These are phyloP conservation scores for Kurtzmaniella natalensis DNA, from an alignment of 1,139 yeast genomes.

Conservation along the genomic window DNA sequence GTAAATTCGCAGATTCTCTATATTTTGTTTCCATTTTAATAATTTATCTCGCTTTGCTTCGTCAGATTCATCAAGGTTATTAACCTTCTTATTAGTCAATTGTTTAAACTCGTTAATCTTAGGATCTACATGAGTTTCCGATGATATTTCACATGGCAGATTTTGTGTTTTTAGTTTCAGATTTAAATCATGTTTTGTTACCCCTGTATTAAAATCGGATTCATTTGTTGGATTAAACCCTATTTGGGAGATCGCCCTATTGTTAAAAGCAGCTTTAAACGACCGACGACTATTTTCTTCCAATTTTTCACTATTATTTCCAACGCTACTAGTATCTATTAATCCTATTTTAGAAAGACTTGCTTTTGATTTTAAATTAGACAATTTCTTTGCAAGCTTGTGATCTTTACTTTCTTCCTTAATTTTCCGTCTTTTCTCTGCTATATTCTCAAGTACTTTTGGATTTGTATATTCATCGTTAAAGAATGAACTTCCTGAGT, in stretches of 20 bases:
- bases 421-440: conserved; percentile 29
- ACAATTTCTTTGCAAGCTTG: conserved; percentile 27
- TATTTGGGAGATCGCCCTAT: conserved; percentile 33
- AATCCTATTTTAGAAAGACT: conserved; percentile 15
- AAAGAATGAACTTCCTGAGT: conserved; percentile 42
- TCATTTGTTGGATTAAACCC: conserved; percentile 50
- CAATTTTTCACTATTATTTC: conserved; percentile 14
- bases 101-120: background rate
- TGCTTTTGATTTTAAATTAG: conserved; percentile 15
- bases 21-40: conserved; percentile 20
- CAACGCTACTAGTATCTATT: conserved; percentile 15
- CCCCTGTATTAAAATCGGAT: background rate
- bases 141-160: background rate
- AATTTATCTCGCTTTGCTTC: conserved; percentile 14
- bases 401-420: conserved; percentile 30
- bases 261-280: conserved; percentile 29
- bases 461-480: conserved; percentile 47
- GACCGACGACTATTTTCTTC: background rate
- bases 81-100: background rate
- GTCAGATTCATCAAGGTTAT: background rate
- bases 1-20: conserved; percentile 16
- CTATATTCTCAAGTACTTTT: conserved; percentile 33
- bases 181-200: background rate
- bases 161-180: background rate
- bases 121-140: background rate